A percentile compares a stretch with the other conserved stretches of the same genome.
Conservation (phyloP, 2,329 filamentous ascomycete genomes). For the Pseudodiploospora longispora region DNA sequence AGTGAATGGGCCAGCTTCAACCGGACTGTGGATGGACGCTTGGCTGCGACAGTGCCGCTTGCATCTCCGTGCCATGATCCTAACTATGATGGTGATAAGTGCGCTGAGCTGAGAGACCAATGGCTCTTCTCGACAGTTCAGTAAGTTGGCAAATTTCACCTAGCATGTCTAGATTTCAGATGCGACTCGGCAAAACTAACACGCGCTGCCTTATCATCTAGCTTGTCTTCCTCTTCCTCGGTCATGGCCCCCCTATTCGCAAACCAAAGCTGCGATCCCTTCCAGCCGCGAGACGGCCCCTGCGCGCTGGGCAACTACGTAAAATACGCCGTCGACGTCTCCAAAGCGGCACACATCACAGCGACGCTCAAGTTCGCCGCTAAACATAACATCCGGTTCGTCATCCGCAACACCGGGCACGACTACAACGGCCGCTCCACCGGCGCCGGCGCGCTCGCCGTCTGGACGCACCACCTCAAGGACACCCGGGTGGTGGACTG, state of each 20-base stretch:
- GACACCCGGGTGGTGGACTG: conserved; percentile 31
- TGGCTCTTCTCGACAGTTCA: conserved; percentile 40
- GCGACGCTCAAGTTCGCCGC: conserved; percentile 24
- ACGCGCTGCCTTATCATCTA: not conserved
- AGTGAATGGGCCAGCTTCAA: conserved; percentile 42
- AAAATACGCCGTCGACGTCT: conserved; percentile 27
- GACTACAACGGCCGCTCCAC: conserved; percentile 50
- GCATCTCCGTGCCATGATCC: conserved; percentile 42
- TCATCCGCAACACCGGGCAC: conserved; percentile 45
- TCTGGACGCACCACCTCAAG: conserved; percentile 36
- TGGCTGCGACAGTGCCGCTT: conserved; percentile 44
- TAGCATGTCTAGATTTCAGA: not conserved
- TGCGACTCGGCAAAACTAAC: not conserved
- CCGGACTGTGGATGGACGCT: conserved; percentile 37
- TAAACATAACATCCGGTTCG: conserved; percentile 37
- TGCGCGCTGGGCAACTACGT: conserved; percentile 35
- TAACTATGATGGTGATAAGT: conserved; percentile 36
- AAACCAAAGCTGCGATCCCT: conserved; percentile 27
- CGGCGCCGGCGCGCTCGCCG: conserved; percentile 35
- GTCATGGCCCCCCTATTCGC: conserved; percentile 26
- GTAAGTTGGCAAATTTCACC: conserved; percentile 27
- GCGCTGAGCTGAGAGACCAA: conserved; percentile 29
- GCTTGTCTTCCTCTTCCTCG: conserved; percentile 10
- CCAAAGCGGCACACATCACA: conserved; percentile 20
- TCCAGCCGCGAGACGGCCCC: conserved; percentile 25